phyloP scores from a whole-genome alignment of 2,329 filamentous ascomycete species.

The Colletotrichum somersetense region DNA sequence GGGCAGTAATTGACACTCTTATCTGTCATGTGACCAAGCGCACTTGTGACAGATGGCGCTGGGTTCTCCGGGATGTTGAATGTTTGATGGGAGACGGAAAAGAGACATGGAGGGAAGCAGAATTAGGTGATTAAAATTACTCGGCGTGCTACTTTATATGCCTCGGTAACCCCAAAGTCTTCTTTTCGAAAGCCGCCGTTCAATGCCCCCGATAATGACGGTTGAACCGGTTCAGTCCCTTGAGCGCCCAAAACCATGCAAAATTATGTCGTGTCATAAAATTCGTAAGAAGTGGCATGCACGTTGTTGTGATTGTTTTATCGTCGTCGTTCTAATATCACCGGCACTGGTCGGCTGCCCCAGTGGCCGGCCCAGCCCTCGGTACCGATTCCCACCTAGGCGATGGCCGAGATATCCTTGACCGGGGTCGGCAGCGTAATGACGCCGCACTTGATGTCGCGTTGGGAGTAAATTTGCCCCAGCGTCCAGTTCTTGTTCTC shows the following conservation, averaged over 20 bases:
- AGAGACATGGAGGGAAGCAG: not conserved
- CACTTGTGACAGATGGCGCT: no score
- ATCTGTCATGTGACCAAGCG: no score
- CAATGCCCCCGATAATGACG: no score
- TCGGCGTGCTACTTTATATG: not conserved
- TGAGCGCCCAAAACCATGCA: conserved; percentile 9
- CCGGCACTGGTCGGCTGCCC: no score
- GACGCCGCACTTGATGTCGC: conserved; percentile 47
- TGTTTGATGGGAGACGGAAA: no score
- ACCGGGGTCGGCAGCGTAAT: conserved; percentile 46
- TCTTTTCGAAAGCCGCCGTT: not conserved
- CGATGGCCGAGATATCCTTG: conserved; percentile 46
- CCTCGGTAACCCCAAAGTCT: not conserved
- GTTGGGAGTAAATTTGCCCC: conserved; percentile 50
- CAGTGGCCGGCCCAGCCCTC: no score
- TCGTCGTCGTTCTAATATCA: not conserved
- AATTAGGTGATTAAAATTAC: conserved; percentile 26
- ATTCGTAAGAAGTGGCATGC: not conserved
- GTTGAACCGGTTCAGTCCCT: not conserved
- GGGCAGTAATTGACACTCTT: no score
- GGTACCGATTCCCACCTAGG: conserved; percentile 36
- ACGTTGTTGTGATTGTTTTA: not conserved
- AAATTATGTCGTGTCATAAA: not conserved
- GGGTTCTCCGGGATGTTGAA: no score
- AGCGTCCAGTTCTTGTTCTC: conserved; percentile 50